These are phyloP conservation scores for Magnaporthiopsis rhizophila DNA, from an alignment of 2,329 filamentous ascomycete genomes.

Conservation along the genomic window DNA sequence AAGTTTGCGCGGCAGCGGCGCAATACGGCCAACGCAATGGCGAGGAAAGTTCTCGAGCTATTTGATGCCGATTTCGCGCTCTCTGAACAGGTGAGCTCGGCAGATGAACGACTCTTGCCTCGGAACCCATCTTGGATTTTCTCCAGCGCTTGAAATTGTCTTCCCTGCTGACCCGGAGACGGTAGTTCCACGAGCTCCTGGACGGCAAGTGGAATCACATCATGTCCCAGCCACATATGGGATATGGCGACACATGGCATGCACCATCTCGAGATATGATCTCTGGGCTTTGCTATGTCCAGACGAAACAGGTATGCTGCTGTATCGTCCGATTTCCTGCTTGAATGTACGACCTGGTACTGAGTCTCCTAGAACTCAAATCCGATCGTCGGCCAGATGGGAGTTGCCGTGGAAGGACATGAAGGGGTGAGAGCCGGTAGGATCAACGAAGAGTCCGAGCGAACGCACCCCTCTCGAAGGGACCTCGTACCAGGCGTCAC, in stretches of 20 bases:
- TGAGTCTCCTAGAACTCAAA: constrained; percentile 25
- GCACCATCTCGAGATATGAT: constrained; percentile 49
- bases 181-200: background rate
- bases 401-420: constrained; percentile 42
- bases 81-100: constrained; percentile 36
- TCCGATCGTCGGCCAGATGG: constrained; percentile 45
- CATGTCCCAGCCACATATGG: constrained; percentile 37
- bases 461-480: constrained; percentile 31
- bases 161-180: constrained; percentile 35
- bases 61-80: constrained; percentile 45
- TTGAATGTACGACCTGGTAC: background rate
- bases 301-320: constrained; percentile 30
- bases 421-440: constrained; percentile 24
- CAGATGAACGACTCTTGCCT: too few relatives aligned
- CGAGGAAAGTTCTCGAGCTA: constrained; percentile 34
- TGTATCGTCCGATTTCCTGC: background rate
- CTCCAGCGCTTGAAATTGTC: background rate
- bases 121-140: too few relatives aligned
- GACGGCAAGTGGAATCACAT: constrained; percentile 46
- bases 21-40: constrained; percentile 44
- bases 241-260: constrained; percentile 50
- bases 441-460: constrained; percentile 46
- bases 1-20: constrained; percentile 48
- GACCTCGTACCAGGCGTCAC: constrained; percentile 22
- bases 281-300: constrained; percentile 43